Evolutionary conservation across 768 basidiomycete species (phyloP).

Genomic region (Leccinum imitatum): DNA sequence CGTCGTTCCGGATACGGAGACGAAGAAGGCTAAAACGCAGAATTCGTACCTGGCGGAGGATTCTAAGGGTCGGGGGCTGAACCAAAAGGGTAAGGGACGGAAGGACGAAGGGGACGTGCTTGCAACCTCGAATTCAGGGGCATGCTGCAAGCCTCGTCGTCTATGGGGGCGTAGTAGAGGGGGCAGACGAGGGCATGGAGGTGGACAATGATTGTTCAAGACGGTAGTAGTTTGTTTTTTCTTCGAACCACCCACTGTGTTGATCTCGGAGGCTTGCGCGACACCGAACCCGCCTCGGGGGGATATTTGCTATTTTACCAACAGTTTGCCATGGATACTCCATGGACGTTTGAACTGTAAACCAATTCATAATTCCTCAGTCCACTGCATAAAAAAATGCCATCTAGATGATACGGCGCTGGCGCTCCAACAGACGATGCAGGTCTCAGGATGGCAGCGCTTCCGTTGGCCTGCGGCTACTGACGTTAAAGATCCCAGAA

Average conservation of each 20-base stretch:
- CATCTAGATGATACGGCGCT: neutral
- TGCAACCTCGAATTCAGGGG: constrained; percentile 67
- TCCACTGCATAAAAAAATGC: too few relatives aligned
- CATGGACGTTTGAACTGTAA: neutral
- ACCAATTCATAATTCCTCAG: too few relatives aligned
- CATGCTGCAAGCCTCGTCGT: constrained; percentile 53
- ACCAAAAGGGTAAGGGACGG: constrained; percentile 54
- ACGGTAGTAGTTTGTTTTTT: constrained; percentile 19
- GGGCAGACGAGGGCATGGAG: constrained; percentile 62
- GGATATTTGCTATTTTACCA: too few relatives aligned
- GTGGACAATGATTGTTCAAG: constrained; percentile 61
- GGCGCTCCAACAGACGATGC: neutral
- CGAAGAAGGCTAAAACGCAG: constrained; percentile 53
- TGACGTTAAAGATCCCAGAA: neutral
- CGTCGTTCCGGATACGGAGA: constrained; percentile 69
- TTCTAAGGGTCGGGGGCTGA: constrained; percentile 57
- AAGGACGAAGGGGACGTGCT: constrained; percentile 75
- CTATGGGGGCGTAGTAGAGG: constrained; percentile 28
- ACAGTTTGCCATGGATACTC: too few relatives aligned
- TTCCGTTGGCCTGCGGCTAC: neutral
- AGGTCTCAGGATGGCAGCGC: neutral
- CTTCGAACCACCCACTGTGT: neutral
- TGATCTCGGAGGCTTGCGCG: too few relatives aligned
- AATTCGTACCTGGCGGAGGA: constrained; percentile 81
- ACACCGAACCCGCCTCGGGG: too few relatives aligned